These are phyloP conservation scores for Sugiyamaella chiloensis DNA, from an alignment of 805 yeast genomes.

Conservation along the genomic window DNA sequence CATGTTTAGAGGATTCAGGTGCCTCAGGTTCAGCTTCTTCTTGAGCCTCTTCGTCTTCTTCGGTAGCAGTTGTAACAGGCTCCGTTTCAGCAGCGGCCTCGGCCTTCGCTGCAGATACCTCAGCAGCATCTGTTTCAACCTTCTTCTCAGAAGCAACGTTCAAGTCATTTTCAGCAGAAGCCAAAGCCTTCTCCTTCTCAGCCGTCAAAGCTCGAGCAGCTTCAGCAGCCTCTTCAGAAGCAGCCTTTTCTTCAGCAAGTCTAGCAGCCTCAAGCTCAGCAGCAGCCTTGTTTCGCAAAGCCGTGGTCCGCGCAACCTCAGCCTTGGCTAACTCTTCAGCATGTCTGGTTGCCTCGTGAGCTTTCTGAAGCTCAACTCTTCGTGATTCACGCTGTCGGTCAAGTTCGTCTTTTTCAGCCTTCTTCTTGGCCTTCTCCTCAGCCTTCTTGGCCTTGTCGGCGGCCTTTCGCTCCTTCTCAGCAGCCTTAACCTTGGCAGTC, in stretches of 20 bases:
- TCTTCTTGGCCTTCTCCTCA: constrained; percentile 22
- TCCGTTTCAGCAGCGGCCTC: constrained; percentile 14
- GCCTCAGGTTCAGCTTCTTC: constrained; percentile 18
- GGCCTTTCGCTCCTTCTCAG: constrained; percentile 24
- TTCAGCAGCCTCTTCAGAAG: constrained; percentile 18
- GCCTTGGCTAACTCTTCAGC: constrained; percentile 28
- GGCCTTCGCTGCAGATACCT: constrained; percentile 9
- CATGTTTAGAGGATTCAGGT: constrained; percentile 15
- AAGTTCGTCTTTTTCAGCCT: constrained; percentile 21
- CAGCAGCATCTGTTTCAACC: constrained; percentile 11
- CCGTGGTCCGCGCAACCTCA: constrained; percentile 24
- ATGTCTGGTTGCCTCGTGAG: constrained; percentile 26
- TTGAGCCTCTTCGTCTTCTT: constrained; percentile 14
- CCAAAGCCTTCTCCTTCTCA: constrained; percentile 18
- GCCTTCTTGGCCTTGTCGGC: constrained; percentile 22
- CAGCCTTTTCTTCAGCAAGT: constrained; percentile 20
- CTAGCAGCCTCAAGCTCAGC: constrained; percentile 26
- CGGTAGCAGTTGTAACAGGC: constrained; percentile 1
- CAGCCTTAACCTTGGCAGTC: constrained; percentile 23
- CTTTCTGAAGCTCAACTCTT: constrained; percentile 20
- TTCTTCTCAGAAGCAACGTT: constrained; percentile 23
- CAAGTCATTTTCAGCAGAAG: constrained; percentile 23
- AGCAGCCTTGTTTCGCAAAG: constrained; percentile 22
- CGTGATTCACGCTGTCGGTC: constrained; percentile 18
- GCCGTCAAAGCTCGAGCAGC: constrained; percentile 15